A percentile compares a stretch with the other conserved stretches of the same genome.
phyloP scores from a whole-genome alignment of 2,329 filamentous ascomycete species.

The Botrytis squamosa region DNA sequence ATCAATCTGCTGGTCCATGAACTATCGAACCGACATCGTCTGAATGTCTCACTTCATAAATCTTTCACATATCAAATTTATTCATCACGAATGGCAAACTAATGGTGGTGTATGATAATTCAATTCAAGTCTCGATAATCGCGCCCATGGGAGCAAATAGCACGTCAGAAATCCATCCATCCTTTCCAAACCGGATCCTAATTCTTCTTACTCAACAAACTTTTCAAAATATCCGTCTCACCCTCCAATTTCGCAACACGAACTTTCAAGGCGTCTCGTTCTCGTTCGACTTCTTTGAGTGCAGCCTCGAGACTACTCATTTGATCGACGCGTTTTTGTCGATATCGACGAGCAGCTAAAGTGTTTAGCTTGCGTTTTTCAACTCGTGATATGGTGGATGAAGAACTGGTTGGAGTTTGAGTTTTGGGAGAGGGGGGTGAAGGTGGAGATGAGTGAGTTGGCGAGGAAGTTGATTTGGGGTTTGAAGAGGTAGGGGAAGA shows the following conservation, averaged over 20 bases:
- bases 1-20: constrained; percentile 20
- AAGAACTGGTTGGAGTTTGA: constrained; percentile 18
- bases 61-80: not conserved
- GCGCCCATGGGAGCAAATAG: not conserved
- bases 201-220: constrained; percentile 40
- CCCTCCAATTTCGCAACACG: constrained; percentile 64
- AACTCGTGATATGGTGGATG: constrained; percentile 23
- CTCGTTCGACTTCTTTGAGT: constrained; percentile 56
- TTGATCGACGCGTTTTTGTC: constrained; percentile 68
- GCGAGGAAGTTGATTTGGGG: constrained; percentile 1
- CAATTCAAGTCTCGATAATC: constrained; percentile 10
- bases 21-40: constrained; percentile 26
- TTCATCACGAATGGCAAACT: not conserved
- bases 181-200: not conserved
- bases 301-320: constrained; percentile 60
- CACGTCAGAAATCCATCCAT: not conserved
- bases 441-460: constrained; percentile 12
- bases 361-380: constrained; percentile 66
- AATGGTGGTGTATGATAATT: constrained; percentile 14
- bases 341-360: constrained; percentile 68
- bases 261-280: constrained; percentile 62
- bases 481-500: constrained; percentile 2
- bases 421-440: constrained; percentile 2
- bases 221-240: constrained; percentile 60
- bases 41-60: constrained; percentile 7